Base-by-base conservation (phyloP, 805 yeast genomes). In the Candida bentonensis region DNA sequence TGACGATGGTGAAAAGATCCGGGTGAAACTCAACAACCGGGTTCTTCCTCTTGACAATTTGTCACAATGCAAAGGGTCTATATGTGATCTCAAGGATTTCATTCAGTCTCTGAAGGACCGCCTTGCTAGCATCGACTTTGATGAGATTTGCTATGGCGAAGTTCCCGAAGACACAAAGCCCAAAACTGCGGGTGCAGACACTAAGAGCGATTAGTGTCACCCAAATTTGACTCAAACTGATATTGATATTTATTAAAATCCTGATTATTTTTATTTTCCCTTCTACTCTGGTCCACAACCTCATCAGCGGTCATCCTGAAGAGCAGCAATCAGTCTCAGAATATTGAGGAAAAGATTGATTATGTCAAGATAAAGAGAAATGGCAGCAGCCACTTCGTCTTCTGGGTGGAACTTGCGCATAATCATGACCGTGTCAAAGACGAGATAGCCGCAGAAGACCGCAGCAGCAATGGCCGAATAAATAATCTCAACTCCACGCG, bases 331-430 rank as follows among this genome's bases (percentile, higher is more conserved):
- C 34, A 85, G 71, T 49, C 94, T 69, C 58, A 86, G 70, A 48
- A 87, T 78, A 62, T 75, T 77, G 50, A 86, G 59, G 66, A 86
- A 87, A 63, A 86, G 69, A 63, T 86, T 86, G 62, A 87, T 68
- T 41, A 85, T 74, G 59, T 86, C 96, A 67, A 86, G 70, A 60
- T 87, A 86, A 49, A 87, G 69, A 52, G 75, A 65, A 57, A 87
- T 76, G 15, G 89, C 76, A 43, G 94, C 89, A 33, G 76, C 72
- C n/a, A 86, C 72, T 55, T 84, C 95, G 52, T 87, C 95, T 52
- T 86, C 95, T 39, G 86, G 78, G 54, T 79, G 80, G 52, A 69
- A 76, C 46, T 75, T 77, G 56, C 80, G 77, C 76, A 86, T 72
- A 45, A 86, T 74, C 52, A 76, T 59, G 61, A 86, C 95, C 20